phyloP scores from a whole-genome alignment of 1,284 basidiomycete genomes.

The Pseudozyma pruni region DNA sequence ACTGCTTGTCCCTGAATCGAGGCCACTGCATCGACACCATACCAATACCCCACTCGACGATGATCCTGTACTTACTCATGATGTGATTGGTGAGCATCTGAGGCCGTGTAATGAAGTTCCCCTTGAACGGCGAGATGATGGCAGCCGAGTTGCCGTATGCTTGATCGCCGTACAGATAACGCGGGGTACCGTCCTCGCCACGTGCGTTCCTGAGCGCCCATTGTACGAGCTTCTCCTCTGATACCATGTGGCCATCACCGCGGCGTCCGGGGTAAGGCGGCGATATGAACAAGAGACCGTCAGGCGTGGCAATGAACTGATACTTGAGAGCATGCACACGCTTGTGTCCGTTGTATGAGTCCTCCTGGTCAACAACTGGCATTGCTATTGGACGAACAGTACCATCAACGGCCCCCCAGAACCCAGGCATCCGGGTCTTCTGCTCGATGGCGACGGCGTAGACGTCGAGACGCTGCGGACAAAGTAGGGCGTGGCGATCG shows the following conservation, averaged over 20 bases:
- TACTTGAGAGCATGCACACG: constrained; percentile 10
- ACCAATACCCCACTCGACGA: too few relatives aligned
- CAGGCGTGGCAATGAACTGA: constrained; percentile 3
- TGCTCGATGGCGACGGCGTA: constrained; percentile 7
- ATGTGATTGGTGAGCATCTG: too few relatives aligned
- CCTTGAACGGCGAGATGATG: too few relatives aligned
- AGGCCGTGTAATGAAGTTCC: too few relatives aligned
- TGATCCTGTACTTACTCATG: too few relatives aligned
- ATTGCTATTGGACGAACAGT: too few relatives aligned
- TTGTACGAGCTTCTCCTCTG: too few relatives aligned
- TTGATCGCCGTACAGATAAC: constrained; percentile 1
- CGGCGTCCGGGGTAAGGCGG: background rate
- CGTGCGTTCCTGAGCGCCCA: background rate
- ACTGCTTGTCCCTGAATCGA: background rate
- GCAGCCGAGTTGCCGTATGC: constrained; percentile 1
- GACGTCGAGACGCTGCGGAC: background rate
- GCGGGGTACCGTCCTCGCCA: background rate
- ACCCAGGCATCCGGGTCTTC: background rate
- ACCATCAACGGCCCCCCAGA: constrained; percentile 13
- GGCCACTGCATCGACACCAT: too few relatives aligned
- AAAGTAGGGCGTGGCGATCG: background rate
- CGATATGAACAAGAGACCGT: constrained; percentile 12
- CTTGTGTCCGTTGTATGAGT: constrained; percentile 10
- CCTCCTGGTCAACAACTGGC: background rate
- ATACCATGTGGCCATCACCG: background rate